Evolutionary conservation across 202 grass and related monocot species (phyloP), one percentile per base, ranked within the genome.

Genomic region (Hordeum pubiflorum): DNA sequence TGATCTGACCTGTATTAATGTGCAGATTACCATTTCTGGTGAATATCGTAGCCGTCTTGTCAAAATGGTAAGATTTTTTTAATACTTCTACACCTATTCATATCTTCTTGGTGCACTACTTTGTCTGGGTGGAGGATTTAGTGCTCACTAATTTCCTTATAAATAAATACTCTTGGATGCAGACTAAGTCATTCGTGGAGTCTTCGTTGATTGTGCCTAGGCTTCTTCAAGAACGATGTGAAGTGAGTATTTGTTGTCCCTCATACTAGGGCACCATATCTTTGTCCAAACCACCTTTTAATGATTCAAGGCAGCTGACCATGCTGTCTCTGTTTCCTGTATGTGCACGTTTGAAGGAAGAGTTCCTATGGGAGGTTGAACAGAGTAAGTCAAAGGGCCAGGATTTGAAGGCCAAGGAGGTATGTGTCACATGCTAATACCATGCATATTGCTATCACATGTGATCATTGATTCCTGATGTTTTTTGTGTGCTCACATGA

Each of bases 191-290:
- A 57, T 83, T 99, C n/a, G 92, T 99, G 58, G 90, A 93, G 59
- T 92, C 74, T 56, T 91, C 71, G 0, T 71, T 90, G 61, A 72
- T 91, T 78, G 74, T 37, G 55, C 78, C 90, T 69, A 99, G 87
- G 90, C 85, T 96, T 95, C 84, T 96, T 60, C 96, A 96, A 89
- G 96, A 99, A 75, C 82, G 96, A 80, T 99, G 96, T 61, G 96
- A 99, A 81, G 96, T 96, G 74, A 91, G 84, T 83, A 66, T 80
- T 86, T 90, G 18, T 83, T 91, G 39, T 86, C 63, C 36, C 0
- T 58, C 87, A 56, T 58, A 72, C 40, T 64, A 75, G 33, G 58
- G 56, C 44, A 69, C 14, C 4, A 0, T 26, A 74, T 79, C 14
- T 77, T 7, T 83, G 23, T 55, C 68, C 39, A 18, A 29, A 68